These are phyloP conservation scores for Phaffomyces thermotolerans DNA, from an alignment of 805 yeast genomes.

Conservation along the genomic window DNA sequence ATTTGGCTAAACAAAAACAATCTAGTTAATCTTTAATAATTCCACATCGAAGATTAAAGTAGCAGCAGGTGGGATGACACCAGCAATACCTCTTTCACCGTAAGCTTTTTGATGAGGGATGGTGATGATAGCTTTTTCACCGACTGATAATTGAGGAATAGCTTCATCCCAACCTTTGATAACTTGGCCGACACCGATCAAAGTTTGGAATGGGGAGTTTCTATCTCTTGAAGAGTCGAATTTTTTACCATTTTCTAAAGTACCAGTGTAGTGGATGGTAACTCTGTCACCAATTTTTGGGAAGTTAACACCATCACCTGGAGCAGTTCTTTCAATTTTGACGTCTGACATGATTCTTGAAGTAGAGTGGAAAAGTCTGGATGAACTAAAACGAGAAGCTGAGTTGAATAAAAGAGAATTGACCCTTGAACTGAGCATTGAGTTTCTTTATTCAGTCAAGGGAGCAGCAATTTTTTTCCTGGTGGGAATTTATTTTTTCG, in stretches of 20 bases:
- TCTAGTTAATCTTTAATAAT: constrained; percentile 40
- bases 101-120: constrained; percentile 92
- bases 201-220: constrained; percentile 90
- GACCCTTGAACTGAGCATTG: neutral
- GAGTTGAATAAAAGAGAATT: neutral
- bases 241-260: constrained; percentile 90
- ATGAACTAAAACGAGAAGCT: neutral
- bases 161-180: constrained; percentile 97
- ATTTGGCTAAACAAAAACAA: neutral
- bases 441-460: neutral
- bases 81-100: constrained; percentile 94
- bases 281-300: constrained; percentile 85
- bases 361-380: constrained; percentile 16
- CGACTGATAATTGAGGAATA: constrained; percentile 85
- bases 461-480: neutral
- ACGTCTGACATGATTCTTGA: constrained; percentile 22
- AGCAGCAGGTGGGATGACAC: constrained; percentile 93
- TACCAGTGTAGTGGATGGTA: constrained; percentile 93
- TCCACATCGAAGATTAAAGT: constrained; percentile 85
- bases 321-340: constrained; percentile 24
- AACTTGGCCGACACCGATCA: constrained; percentile 93
- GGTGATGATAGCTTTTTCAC: constrained; percentile 87
- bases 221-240: constrained; percentile 94
- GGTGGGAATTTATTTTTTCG: neutral
- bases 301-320: constrained; percentile 76